Evolutionary conservation across 2,329 filamentous ascomycete genomes (phyloP).

Genomic region (Penicillium frequentans): DNA sequence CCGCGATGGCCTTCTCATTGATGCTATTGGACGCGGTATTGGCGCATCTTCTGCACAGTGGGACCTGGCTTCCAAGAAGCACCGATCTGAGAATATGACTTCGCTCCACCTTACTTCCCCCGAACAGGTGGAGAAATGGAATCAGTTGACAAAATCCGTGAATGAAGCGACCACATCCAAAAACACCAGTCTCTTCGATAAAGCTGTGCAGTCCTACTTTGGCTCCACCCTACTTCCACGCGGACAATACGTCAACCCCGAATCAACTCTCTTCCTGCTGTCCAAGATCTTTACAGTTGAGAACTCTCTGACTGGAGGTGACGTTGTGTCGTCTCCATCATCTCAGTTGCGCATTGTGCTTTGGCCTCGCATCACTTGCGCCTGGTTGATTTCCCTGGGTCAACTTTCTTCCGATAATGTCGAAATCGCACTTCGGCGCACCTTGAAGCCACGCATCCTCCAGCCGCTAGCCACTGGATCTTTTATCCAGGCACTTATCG

Average conservation of each 20-base stretch:
- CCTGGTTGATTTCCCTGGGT: constrained; percentile 43
- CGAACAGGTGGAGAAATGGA: constrained; percentile 37
- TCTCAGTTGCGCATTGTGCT: constrained; percentile 33
- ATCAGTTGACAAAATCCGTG: constrained; percentile 30
- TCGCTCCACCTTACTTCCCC: constrained; percentile 33
- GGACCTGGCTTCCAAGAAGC: constrained; percentile 31
- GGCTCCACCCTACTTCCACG: constrained; percentile 22
- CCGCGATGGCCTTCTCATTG: constrained; percentile 42
- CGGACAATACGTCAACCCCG: constrained; percentile 34
- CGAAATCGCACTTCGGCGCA: constrained; percentile 38
- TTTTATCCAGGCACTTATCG: constrained; percentile 40
- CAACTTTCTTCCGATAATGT: constrained; percentile 42
- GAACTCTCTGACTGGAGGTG: constrained; percentile 21
- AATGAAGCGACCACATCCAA: constrained; percentile 28
- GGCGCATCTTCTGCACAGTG: constrained; percentile 31
- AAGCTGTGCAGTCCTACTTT: constrained; percentile 33
- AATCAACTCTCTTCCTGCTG: constrained; percentile 38
- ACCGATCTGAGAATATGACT: constrained; percentile 28
- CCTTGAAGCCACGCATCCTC: constrained; percentile 35
- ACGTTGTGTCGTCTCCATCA: constrained; percentile 23
- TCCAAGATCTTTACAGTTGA: constrained; percentile 39
- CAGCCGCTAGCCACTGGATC: constrained; percentile 39
- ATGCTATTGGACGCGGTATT: constrained; percentile 45
- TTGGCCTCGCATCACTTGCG: constrained; percentile 40
- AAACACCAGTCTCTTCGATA: constrained; percentile 35